Conservation (phyloP, 768 basidiomycete species). For the Mycena venus region DNA sequence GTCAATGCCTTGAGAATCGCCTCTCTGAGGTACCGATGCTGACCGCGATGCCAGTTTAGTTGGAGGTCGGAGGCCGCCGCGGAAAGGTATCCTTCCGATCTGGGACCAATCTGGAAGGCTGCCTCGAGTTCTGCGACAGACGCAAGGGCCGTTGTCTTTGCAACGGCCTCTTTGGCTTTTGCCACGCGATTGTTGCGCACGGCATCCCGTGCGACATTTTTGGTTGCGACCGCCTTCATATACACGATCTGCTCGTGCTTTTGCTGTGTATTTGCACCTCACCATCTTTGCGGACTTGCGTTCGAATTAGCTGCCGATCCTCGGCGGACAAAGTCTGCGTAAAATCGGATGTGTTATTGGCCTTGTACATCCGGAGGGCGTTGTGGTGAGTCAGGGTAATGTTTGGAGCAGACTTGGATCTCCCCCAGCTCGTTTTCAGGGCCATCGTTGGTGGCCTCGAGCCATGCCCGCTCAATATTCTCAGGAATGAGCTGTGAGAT, state of each 20-base stretch:
- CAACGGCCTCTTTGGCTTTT: neutral
- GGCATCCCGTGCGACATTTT: neutral
- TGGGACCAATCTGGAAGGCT: no score
- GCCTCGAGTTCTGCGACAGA: neutral
- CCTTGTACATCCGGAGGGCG: no score
- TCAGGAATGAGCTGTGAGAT: neutral
- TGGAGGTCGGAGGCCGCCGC: no score
- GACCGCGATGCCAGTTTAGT: no score
- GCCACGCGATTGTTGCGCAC: neutral
- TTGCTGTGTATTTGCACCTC: neutral
- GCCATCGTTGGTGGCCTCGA: conserved; percentile 36
- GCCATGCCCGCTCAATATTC: conserved; percentile 17
- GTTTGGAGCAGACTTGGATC: neutral
- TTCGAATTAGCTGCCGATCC: neutral
- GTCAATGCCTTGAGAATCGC: no score
- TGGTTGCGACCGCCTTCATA: neutral
- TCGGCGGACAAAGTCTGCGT: neutral
- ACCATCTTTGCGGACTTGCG: neutral
- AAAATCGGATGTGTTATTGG: neutral
- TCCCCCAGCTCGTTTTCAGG: conserved; percentile 34
- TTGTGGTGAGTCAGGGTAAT: neutral
- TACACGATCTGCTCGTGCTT: neutral
- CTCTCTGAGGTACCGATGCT: no score
- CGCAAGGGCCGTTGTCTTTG: neutral
- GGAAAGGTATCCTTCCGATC: no score